Evolutionary conservation across 768 basidiomycete species (phyloP), one percentile per base, ranked within the genome.

Genomic region (Kwoniella sp.): DNA sequence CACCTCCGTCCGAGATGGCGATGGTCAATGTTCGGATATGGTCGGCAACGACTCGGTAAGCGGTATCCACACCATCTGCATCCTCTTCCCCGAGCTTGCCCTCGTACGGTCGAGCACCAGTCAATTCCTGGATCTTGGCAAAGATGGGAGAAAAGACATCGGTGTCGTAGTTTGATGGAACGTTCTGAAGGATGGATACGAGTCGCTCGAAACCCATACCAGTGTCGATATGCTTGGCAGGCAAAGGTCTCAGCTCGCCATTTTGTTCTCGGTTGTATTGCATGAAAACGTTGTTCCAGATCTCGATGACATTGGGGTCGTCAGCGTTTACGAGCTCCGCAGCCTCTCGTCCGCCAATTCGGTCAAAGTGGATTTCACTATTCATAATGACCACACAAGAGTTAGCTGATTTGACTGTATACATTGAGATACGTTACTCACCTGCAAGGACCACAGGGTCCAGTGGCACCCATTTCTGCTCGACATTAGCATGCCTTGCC

Each of bases 241-340:
- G 96, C 15, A 99, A 86, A 0, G 86, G 65, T 58, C 86, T 87
- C 17, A 99, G 85, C 22, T 88, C 87, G 45, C 90, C 90, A 63
- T 94, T 90, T 50, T 87, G 86, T 81, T 98, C 95, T 53, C 96
- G 90, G 79, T 99, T 98, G 84, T 90, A 99, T 75, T 97, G 94
- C 77, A 99, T 98, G 80, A 97, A 99, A 62, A 99, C 96, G 79
- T 96, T 97, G 84, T 99, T 99, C 96, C 96, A 99, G 71, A 99
- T 94, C 82, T 77, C 76, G 63, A 99, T 86, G 8, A 99, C 96
- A 68, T 94, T 89, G 1, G 96, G 93, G 77, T 98, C 96, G 79
- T 99, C 96, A 72, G 88, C 85, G 80, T 99, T 98, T 71, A 99
- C 96, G 53, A 96, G 87, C 73, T 88, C 85, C 5, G 93, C 87